A percentile compares a stretch with the other conserved stretches of the same genome.
Evolutionary conservation across 1,284 basidiomycete genomes (phyloP).

Genomic region (Ustilago bromivora): DNA sequence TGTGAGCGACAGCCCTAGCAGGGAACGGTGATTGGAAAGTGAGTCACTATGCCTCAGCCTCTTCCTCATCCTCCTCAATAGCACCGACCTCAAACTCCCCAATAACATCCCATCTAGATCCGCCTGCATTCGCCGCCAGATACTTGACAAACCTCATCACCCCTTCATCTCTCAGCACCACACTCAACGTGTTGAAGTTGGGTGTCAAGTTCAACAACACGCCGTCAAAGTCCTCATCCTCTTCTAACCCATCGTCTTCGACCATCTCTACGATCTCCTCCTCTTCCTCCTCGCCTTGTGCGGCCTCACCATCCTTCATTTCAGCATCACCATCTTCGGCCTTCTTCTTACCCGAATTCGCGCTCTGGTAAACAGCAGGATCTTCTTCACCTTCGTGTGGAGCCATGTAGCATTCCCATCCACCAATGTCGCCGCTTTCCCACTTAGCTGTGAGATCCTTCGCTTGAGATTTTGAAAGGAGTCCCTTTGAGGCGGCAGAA

Average conservation of each 20-base stretch:
- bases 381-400: conserved; percentile 84
- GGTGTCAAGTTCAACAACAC: conserved; percentile 90
- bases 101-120: conserved; percentile 66
- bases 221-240: conserved; percentile 79
- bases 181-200: conserved; percentile 87
- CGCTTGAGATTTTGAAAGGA: conserved; percentile 54
- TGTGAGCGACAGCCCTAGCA: not conserved
- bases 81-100: conserved; percentile 66
- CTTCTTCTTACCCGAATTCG: conserved; percentile 68
- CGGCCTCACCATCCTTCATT: conserved; percentile 67
- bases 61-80: conserved; percentile 55
- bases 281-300: conserved; percentile 70
- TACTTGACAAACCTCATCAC: conserved; percentile 77
- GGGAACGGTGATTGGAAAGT: not conserved
- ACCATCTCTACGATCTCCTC: conserved; percentile 67
- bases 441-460: conserved; percentile 72
- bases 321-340: conserved; percentile 44
- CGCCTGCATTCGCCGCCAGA: conserved; percentile 61
- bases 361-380: conserved; percentile 86
- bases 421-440: conserved; percentile 85
- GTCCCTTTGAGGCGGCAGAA: conserved; percentile 10
- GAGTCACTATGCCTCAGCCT: not conserved
- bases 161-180: conserved; percentile 90
- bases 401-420: conserved; percentile 97
- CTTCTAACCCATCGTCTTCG: conserved; percentile 67